Base-by-base conservation (phyloP, 2,329 filamentous ascomycete genomes). In the Macrophomina tecta region DNA sequence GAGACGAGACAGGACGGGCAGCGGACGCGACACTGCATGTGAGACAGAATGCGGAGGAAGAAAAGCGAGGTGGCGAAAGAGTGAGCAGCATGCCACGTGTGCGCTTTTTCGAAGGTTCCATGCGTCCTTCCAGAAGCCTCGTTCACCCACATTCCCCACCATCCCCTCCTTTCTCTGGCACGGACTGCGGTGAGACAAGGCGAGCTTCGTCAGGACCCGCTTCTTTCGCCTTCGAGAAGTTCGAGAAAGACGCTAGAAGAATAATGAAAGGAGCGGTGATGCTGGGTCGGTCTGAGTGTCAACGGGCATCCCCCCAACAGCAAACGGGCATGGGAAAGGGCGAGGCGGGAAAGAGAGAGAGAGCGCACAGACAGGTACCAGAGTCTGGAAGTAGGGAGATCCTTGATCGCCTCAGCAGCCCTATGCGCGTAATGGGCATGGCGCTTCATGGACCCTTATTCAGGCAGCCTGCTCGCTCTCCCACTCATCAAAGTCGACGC, bases 381-480 rank as follows among this genome's bases (percentile, higher is more conserved):
- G 58, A 23, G 11, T 49, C n/a, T 32, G 45, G 58, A 49, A 30
- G 42, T 49, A 48, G 58, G 58, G 58, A 49, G 58, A 62, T 49
- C 58, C 58, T 62, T 62, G 58, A 62, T 62, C 58, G 58, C 34
- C 58, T 12, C 14, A 48, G 56, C 16, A 61, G 56, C 42, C 42
- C 56, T 62, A 62, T 62, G 58, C 58, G 58, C 58, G 58, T 62
- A 62, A 62, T 62, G 58, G 58, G 58, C 30, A 62, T 62, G 58
- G 58, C 38, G 55, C 40, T 32, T n/a, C 12, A 36, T 23, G 45
- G 32, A n/a, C 58, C 58, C 58, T 60, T 60, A 40, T 4, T 45
- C 55, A 60, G 55, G 40, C 55, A 48, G 23, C 58, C 42, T 62
- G 58, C 46, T 42, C 42, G 18, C 32, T 45, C 9, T 48, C 45